Evolutionary conservation across 202 grass and related monocot genomes (phyloP).

Genomic region (Panicum hallii): DNA sequence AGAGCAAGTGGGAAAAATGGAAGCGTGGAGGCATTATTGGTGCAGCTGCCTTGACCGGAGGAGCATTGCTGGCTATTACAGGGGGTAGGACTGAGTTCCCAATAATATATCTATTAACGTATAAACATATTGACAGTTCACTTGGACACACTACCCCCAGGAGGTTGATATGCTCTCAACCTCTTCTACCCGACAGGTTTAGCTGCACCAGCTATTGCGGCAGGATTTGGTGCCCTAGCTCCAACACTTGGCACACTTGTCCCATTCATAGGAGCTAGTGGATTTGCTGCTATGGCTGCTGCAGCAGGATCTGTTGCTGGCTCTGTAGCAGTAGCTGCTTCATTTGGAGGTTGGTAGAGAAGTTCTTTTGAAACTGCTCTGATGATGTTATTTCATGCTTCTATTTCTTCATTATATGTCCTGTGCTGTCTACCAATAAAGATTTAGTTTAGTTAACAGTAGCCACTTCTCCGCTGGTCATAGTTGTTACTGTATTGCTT

Average conservation of each 20-base stretch:
- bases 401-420: background rate
- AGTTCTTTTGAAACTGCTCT: background rate
- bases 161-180: constrained; percentile 28
- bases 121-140: constrained; percentile 10
- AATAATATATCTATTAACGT: constrained; percentile 7
- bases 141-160: background rate
- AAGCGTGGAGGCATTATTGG: constrained; percentile 94
- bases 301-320: constrained; percentile 88
- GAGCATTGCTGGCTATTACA: constrained; percentile 84
- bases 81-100: constrained; percentile 57
- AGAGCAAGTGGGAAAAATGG: constrained; percentile 88
- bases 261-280: constrained; percentile 92
- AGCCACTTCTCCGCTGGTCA: background rate
- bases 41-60: constrained; percentile 92
- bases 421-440: background rate
- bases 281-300: constrained; percentile 96
- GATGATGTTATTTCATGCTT: constrained; percentile 2
- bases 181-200: constrained; percentile 64
- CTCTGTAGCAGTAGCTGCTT: constrained; percentile 94
- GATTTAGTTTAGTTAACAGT: background rate
- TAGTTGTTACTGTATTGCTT: background rate
- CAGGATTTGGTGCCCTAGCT: constrained; percentile 85
- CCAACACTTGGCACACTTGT: constrained; percentile 85
- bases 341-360: constrained; percentile 83
- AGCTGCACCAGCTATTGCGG: constrained; percentile 98